Percentiles rank a stretch among this genome's conserved stretches.
These are phyloP conservation scores for Cupressus sempervirens DNA, from an alignment of 75 land plant species.

Conservation along the genomic window DNA sequence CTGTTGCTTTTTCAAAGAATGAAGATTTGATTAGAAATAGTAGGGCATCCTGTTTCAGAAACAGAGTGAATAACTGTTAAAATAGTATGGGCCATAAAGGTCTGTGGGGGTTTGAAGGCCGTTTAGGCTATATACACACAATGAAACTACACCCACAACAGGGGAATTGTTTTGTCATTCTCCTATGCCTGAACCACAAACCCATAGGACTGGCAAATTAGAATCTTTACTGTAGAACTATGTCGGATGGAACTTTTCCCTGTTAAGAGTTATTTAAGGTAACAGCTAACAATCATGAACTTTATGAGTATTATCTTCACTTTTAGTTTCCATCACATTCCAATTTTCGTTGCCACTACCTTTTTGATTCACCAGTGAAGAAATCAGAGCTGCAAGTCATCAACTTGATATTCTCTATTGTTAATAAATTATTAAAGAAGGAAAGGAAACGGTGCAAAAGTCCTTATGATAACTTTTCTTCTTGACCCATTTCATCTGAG, in stretches of 20 bases:
- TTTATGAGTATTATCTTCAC: not conserved
- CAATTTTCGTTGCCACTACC: not conserved
- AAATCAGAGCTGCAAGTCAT: not conserved
- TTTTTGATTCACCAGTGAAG: not conserved
- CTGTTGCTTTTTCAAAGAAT: no score
- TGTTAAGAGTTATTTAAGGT: not conserved
- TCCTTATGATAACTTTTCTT: not conserved
- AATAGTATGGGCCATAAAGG: no score
- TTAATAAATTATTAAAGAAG: not conserved
- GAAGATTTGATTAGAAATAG: no score
- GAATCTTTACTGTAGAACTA: not conserved
- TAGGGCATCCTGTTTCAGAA: no score
- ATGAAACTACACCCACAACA: no score
- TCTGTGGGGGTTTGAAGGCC: no score
- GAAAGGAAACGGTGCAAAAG: not conserved
- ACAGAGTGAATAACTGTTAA: no score
- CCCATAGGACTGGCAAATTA: no score
- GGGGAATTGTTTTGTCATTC: no score
- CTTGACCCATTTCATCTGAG: not conserved
- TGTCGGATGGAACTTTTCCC: not conserved
- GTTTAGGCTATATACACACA: no score
- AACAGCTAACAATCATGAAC: not conserved
- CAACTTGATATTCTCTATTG: no score
- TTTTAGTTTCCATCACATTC: not conserved
- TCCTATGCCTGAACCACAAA: no score